Evolutionary conservation across 805 yeast genomes (phyloP), one percentile per base, ranked within the genome.

Genomic region (Yarrowia sp.): DNA sequence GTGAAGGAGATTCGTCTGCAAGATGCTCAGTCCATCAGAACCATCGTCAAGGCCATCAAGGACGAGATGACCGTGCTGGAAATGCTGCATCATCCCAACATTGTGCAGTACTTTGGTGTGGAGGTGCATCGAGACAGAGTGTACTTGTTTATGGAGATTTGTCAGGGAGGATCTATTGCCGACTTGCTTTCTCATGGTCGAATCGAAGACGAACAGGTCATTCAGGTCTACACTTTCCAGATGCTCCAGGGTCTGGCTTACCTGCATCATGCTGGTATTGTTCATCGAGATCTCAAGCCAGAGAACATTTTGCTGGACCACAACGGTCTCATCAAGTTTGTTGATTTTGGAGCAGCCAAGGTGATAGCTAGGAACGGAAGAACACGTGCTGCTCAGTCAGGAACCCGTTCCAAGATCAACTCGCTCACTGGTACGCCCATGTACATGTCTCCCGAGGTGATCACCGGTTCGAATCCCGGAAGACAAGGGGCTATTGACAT

Each of bases 371-470:
- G 76, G 68, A 75, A 67, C 65, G 74, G 67, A 45, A 74, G 61
- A 66, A 75, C 72, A 44, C 44, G 69, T 22, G 68, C 70, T 8
- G 51, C 67, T 3, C 60, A 67, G 65, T 69, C 69, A n/a, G 67
- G 68, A 33, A 74, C 66, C 7, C 65, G 68, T 14, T 71, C 75
- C 63, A 78, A 76, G 63, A 70, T 75, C 67, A 79, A 78, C 66
- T 78, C 83, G 33, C 81, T 89, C 80, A 86, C 96, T 1, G 99
- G 99, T 43, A 95, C 99, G 0, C 98, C 98, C 14, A 95, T 93
- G 98, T 95, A 95, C 77, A 93, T 95, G 98, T 91, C 98, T 0
- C 99, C 99, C 0, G 99, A 95, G 72, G 89, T 90, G 0, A 90
- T 95, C 66, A 90, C 95, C 1, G 98, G 98, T 1, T 80, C 83